These are phyloP conservation scores for Tuber microsphaerosporum DNA, from an alignment of 495 filamentous ascomycete species.

Conservation along the genomic window DNA sequence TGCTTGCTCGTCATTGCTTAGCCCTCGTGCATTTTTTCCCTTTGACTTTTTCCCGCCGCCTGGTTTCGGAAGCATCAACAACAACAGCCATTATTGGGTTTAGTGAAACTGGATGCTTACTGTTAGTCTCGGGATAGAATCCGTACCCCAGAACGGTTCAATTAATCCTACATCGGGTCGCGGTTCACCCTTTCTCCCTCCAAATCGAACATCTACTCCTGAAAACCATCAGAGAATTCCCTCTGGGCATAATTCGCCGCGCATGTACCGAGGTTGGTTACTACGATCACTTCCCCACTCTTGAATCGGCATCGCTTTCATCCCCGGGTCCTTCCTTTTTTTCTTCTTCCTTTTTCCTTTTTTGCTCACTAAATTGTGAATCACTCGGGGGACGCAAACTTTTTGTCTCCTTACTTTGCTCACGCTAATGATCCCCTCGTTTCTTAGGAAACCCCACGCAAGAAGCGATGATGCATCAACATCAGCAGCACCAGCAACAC, in stretches of 20 bases:
- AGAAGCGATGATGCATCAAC: conserved; percentile 36
- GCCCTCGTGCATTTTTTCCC: conserved; percentile 32
- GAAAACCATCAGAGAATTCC: conserved; percentile 34
- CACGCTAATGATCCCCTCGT: background rate
- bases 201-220: conserved; percentile 37
- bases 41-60: conserved; percentile 24
- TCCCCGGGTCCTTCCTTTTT: conserved; percentile 13
- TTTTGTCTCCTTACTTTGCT: conserved; percentile 18
- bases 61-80: conserved; percentile 30
- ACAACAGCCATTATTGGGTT: conserved; percentile 28
- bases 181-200: conserved; percentile 35
- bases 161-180: conserved; percentile 37
- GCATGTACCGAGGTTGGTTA: conserved; percentile 36
- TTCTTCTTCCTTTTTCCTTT: background rate
- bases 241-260: conserved; percentile 35
- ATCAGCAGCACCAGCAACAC: conserved; percentile 19
- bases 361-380: conserved; percentile 30
- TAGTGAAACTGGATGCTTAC: conserved; percentile 29
- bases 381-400: conserved; percentile 22
- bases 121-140: conserved; percentile 32
- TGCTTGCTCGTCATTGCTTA: conserved; percentile 30
- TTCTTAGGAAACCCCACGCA: conserved; percentile 18
- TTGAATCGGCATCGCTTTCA: conserved; percentile 20
- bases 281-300: conserved; percentile 12
- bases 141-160: conserved; percentile 36